Evolutionary conservation across 371 early-diverging fungal species (phyloP).

Genomic region (Aphelidium insulamus): DNA sequence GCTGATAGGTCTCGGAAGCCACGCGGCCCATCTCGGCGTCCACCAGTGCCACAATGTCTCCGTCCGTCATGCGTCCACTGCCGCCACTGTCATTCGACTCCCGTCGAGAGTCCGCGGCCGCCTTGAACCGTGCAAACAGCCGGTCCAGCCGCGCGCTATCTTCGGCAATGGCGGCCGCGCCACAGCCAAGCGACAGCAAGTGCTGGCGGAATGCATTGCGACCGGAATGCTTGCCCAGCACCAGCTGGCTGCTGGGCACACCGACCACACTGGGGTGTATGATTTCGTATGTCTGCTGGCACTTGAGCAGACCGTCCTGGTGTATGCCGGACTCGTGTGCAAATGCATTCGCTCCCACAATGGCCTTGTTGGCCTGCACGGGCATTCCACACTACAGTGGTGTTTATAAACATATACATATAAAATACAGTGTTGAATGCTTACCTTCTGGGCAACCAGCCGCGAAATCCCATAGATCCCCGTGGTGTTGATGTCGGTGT

Average conservation of each 20-base stretch:
- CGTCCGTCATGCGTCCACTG: constrained; percentile 75
- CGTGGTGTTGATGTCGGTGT: constrained; percentile 66
- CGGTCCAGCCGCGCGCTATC: constrained; percentile 33
- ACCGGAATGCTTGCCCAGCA: constrained; percentile 89
- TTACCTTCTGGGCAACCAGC: constrained; percentile 58
- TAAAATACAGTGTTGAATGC: too few relatives aligned
- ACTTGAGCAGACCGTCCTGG: constrained; percentile 90
- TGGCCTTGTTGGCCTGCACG: constrained; percentile 90
- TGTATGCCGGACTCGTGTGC: constrained; percentile 93
- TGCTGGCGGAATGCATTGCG: constrained; percentile 73
- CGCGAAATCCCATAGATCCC: constrained; percentile 66
- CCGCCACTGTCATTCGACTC: too few relatives aligned
- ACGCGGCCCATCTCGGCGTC: constrained; percentile 33
- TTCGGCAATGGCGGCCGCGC: constrained; percentile 22
- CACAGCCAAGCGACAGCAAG: constrained; percentile 54
- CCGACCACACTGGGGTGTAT: constrained; percentile 79
- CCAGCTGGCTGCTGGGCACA: constrained; percentile 51
- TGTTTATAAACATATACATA: too few relatives aligned
- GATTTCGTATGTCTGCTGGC: constrained; percentile 84
- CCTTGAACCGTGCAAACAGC: constrained; percentile 69
- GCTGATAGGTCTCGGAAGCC: too few relatives aligned
- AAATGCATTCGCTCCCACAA: constrained; percentile 92
- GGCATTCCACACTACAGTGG: too few relatives aligned
- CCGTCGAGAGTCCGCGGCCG: constrained; percentile 68
- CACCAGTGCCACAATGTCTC: constrained; percentile 62